Conservation (phyloP, 306 rosid genomes). For the Argentina anserina region DNA sequence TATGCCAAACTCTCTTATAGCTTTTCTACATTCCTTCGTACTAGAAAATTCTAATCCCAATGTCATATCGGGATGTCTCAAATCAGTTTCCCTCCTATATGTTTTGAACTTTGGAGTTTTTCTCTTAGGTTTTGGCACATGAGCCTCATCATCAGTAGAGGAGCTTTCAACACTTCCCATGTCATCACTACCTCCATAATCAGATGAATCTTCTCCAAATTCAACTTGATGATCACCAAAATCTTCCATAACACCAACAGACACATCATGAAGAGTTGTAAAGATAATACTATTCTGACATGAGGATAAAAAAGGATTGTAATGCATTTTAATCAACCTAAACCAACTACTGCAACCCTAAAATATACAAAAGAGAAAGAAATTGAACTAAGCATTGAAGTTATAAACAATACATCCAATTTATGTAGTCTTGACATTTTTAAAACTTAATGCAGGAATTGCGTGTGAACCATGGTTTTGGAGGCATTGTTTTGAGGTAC, state of each 20-base stretch:
- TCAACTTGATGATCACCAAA: not conserved
- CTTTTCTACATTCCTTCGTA: not conserved
- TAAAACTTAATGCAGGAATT: constrained; percentile 66
- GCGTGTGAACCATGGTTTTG: constrained; percentile 89
- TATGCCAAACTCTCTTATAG: not conserved
- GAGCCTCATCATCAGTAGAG: not conserved
- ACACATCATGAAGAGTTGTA: not conserved
- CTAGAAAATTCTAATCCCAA: not conserved
- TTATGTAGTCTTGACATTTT: constrained; percentile 22
- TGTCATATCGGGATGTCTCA: not conserved
- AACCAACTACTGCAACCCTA: too few relatives aligned
- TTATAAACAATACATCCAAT: too few relatives aligned
- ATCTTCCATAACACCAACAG: not conserved
- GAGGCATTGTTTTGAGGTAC: constrained; percentile 88
- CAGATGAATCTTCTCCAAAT: not conserved
- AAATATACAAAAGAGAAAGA: too few relatives aligned
- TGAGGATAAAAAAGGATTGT: too few relatives aligned
- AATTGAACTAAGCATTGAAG: too few relatives aligned
- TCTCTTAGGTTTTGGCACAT: not conserved
- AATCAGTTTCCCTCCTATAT: not conserved
- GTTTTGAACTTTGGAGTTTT: not conserved
- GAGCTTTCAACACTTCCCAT: not conserved
- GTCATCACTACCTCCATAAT: not conserved
- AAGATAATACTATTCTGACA: not conserved
- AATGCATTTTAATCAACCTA: too few relatives aligned